These are phyloP conservation scores for Fereydounia khargensis DNA, from an alignment of 1,284 basidiomycete genomes.

Conservation along the genomic window DNA sequence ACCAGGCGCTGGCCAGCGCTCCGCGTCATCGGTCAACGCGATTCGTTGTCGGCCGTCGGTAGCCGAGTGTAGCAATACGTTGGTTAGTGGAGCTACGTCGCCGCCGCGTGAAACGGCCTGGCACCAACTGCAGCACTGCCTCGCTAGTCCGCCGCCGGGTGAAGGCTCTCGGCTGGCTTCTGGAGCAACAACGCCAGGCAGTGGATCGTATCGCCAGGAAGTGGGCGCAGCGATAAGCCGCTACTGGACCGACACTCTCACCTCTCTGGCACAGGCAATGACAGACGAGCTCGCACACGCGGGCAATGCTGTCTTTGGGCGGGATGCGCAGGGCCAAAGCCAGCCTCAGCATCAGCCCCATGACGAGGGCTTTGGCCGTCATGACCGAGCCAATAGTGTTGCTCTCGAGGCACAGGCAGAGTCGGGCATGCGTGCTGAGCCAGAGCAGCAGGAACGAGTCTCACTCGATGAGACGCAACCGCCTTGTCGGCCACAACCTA, in stretches of 20 bases:
- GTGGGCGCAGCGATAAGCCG: constrained; percentile 5
- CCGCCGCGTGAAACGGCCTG: constrained; percentile 15
- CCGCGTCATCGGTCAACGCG: constrained; percentile 11
- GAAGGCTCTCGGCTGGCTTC: not conserved
- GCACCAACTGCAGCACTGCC: constrained; percentile 12
- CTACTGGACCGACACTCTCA: constrained; percentile 28
- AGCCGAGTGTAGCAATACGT: constrained; percentile 10
- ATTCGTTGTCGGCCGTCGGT: constrained; percentile 7
- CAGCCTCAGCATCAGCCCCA: not conserved
- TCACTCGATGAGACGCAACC: not conserved
- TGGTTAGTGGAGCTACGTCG: constrained; percentile 18
- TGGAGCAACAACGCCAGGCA: constrained; percentile 16
- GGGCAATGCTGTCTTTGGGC: not conserved
- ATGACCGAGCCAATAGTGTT: not conserved
- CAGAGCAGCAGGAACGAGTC: not conserved
- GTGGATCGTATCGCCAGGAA: constrained; percentile 11
- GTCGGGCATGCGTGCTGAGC: not conserved
- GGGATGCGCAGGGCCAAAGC: not conserved
- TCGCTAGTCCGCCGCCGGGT: constrained; percentile 10
- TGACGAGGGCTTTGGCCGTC: not conserved
- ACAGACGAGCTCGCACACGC: constrained; percentile 14
- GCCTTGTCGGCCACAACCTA: not conserved
- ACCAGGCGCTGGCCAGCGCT: constrained; percentile 12
- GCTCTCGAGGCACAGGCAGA: not conserved
- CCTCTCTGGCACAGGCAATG: constrained; percentile 22